Conservation (phyloP, 352 stramenopile genomes). For the Phytophthora rubi region DNA sequence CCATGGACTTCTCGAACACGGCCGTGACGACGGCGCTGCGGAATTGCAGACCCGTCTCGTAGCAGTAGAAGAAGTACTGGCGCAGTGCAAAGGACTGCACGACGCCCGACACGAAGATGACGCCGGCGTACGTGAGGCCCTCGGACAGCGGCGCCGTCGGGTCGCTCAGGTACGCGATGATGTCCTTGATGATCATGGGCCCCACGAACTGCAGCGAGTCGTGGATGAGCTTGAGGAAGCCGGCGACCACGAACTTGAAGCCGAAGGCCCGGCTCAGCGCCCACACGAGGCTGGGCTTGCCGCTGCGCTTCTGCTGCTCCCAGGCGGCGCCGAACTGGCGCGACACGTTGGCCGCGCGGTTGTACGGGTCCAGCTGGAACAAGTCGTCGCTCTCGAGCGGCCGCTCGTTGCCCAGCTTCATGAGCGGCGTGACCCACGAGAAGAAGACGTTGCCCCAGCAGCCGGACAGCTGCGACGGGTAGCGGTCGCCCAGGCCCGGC, state of each 20-base stretch:
- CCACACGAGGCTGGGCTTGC: conserved; percentile 59
- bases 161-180: conserved; percentile 82
- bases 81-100: conserved; percentile 80
- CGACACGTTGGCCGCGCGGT: conserved; percentile 62
- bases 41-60: conserved; percentile 77
- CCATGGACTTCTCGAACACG: conserved; percentile 88
- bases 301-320: conserved; percentile 36
- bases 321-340: conserved; percentile 57
- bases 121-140: conserved; percentile 62
- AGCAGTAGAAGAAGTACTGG: conserved; percentile 90
- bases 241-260: conserved; percentile 55
- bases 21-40: conserved; percentile 76
- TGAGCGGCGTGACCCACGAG: conserved; percentile 88
- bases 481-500: conserved; percentile 61
- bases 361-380: conserved; percentile 80
- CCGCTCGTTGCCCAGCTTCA: conserved; percentile 82
- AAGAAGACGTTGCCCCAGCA: conserved; percentile 81
- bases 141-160: conserved; percentile 59
- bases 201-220: conserved; percentile 87
- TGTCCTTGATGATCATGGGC: conserved; percentile 85
- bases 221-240: conserved; percentile 81
- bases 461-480: conserved; percentile 57
- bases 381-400: conserved; percentile 85
- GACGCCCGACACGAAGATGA: conserved; percentile 78
- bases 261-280: conserved; percentile 64